Evolutionary conservation across 768 basidiomycete species (phyloP).

Genomic region (Harrya chromipes): DNA sequence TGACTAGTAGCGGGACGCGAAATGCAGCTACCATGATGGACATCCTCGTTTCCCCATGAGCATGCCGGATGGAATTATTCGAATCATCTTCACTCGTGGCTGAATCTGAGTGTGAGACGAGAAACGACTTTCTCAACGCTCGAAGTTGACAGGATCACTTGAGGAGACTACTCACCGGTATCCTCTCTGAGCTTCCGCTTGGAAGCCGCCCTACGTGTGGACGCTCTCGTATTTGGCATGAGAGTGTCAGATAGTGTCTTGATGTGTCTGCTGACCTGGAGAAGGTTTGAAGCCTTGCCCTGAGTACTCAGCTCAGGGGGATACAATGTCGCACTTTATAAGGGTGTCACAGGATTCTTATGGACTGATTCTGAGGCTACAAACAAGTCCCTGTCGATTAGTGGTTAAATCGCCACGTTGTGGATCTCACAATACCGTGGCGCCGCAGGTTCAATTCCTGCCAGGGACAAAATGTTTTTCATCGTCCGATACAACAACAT

Average conservation of each 20-base stretch:
- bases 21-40: constrained; percentile 10
- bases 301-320: too few relatives aligned
- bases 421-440: constrained; percentile 35
- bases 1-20: too few relatives aligned
- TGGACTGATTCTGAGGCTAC: fast-evolving
- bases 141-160: too few relatives aligned
- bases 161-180: neutral
- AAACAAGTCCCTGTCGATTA: constrained; percentile 39
- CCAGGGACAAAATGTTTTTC: constrained; percentile 34
- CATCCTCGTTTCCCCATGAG: neutral
- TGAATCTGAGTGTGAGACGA: neutral
- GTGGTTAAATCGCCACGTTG: constrained; percentile 43
- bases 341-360: neutral
- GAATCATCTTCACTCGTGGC: constrained; percentile 1
- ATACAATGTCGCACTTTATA: too few relatives aligned
- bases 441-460: constrained; percentile 40
- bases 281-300: too few relatives aligned
- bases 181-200: neutral
- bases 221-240: constrained; percentile 16
- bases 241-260: neutral
- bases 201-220: neutral
- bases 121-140: too few relatives aligned
- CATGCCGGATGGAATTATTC: neutral
- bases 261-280: too few relatives aligned
- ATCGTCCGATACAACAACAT: too few relatives aligned